Conservation (phyloP, 2,329 filamentous ascomycete genomes). For the Fusarium virguliforme region DNA sequence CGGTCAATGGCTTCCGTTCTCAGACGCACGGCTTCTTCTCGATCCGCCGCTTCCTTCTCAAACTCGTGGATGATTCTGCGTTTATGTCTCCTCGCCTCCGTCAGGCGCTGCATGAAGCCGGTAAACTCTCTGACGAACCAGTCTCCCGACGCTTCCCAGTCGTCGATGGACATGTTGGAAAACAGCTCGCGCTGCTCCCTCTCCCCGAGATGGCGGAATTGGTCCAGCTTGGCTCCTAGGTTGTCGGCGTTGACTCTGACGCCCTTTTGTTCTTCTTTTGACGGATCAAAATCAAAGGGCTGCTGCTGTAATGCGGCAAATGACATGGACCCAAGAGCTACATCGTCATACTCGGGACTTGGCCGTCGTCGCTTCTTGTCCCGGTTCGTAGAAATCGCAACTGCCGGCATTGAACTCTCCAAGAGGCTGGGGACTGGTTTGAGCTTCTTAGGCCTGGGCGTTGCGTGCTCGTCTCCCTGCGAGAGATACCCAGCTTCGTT, state of each 20-base stretch:
- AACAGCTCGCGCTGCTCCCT: constrained; percentile 68
- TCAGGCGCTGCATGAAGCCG: constrained; percentile 65
- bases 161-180: constrained; percentile 67
- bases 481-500: constrained; percentile 43
- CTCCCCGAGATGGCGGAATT: constrained; percentile 65
- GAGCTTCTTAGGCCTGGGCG: constrained; percentile 46
- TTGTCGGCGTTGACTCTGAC: constrained; percentile 58
- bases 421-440: constrained; percentile 43
- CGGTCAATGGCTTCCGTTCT: constrained; percentile 70
- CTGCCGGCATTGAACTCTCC: constrained; percentile 48
- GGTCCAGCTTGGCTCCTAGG: constrained; percentile 65
- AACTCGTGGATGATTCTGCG: constrained; percentile 66
- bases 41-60: constrained; percentile 69
- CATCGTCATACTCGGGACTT: constrained; percentile 72
- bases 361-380: constrained; percentile 61
- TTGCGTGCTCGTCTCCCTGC: constrained; percentile 46
- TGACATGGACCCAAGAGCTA: constrained; percentile 68
- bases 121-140: constrained; percentile 73
- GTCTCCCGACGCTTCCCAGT: constrained; percentile 74
- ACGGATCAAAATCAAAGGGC: constrained; percentile 72
- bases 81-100: constrained; percentile 66
- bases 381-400: constrained; percentile 37
- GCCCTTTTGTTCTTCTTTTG: constrained; percentile 59
- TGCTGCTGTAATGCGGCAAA: constrained; percentile 67
- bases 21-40: constrained; percentile 69